These are phyloP conservation scores for Teunomyces pallodes DNA, from an alignment of 805 yeast genomes.

Conservation along the genomic window DNA sequence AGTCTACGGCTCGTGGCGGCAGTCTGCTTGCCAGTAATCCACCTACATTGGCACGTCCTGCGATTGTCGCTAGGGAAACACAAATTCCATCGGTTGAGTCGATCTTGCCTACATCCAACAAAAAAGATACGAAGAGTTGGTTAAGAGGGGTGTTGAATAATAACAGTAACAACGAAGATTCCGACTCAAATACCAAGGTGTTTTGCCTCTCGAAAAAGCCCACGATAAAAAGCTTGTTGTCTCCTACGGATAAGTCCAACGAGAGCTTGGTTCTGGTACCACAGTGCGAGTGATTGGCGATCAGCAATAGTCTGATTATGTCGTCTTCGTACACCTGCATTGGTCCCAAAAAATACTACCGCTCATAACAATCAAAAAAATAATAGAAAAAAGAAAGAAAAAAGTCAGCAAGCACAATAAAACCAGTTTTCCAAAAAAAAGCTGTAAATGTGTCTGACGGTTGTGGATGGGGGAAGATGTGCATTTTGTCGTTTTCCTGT, in stretches of 20 bases:
- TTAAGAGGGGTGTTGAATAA: slow-evolving; percentile 28
- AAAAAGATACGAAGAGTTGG: slow-evolving; percentile 21
- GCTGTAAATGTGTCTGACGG: background rate
- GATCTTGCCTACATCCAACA: slow-evolving; percentile 3
- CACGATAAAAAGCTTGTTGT: slow-evolving; percentile 29
- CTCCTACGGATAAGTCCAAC: slow-evolving; percentile 17
- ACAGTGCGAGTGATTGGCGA: background rate
- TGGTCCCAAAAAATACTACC: background rate
- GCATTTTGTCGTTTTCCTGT: no score
- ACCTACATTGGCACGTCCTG: slow-evolving; percentile 1
- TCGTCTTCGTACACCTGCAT: background rate
- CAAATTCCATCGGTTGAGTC: slow-evolving; percentile 8
- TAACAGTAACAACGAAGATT: slow-evolving; percentile 8
- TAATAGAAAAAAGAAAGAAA: background rate
- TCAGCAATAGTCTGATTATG: no score
- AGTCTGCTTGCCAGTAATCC: slow-evolving; percentile 3
- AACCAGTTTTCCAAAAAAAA: background rate
- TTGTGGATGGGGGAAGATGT: background rate
- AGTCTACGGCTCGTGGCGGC: background rate
- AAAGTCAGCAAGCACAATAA: background rate
- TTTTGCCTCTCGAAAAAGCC: slow-evolving; percentile 21
- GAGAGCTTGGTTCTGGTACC: background rate
- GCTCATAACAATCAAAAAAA: background rate
- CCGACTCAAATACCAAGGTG: slow-evolving; percentile 7
- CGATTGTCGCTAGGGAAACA: background rate